Percentiles rank a stretch among this genome's conserved stretches.
Evolutionary conservation across 2,329 filamentous ascomycete genomes (phyloP).

Genomic region (Dactylellina drechsleri): DNA sequence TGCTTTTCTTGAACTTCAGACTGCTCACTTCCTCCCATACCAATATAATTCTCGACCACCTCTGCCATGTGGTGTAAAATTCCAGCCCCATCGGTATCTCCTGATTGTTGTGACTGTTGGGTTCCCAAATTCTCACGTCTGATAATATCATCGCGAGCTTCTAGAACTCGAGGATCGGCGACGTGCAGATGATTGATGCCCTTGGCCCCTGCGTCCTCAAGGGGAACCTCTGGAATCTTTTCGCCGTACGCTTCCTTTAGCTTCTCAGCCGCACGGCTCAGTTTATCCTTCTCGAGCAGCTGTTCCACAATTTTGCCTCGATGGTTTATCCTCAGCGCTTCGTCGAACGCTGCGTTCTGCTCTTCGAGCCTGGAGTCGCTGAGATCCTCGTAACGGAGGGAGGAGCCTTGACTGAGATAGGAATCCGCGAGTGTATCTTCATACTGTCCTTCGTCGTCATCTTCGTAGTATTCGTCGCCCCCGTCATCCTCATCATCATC

Average conservation of each 20-base stretch:
- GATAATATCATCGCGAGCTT: constrained; percentile 51
- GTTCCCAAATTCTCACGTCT: constrained; percentile 11
- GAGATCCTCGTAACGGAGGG: constrained; percentile 6
- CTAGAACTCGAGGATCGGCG: constrained; percentile 47
- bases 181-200: constrained; percentile 28
- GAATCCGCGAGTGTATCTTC: constrained; percentile 48
- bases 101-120: not conserved
- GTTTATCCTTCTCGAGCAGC: constrained; percentile 39
- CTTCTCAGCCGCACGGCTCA: constrained; percentile 44
- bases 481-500: constrained; percentile 68
- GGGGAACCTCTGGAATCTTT: constrained; percentile 9
- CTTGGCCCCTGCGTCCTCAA: constrained; percentile 25
- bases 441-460: constrained; percentile 64
- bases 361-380: constrained; percentile 25
- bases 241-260: constrained; percentile 34
- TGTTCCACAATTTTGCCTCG: constrained; percentile 40
- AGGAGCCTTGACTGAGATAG: constrained; percentile 55
- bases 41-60: constrained; percentile 43
- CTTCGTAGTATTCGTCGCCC: constrained; percentile 64
- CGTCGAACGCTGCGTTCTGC: constrained; percentile 38
- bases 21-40: constrained; percentile 5
- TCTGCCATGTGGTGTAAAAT: constrained; percentile 33
- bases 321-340: constrained; percentile 33
- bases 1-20: constrained; percentile 6
- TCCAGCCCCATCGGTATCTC: not conserved